Base-by-base conservation (phyloP, 1,139 yeast species). In the Hemisphaericaspora lyxosophila region DNA sequence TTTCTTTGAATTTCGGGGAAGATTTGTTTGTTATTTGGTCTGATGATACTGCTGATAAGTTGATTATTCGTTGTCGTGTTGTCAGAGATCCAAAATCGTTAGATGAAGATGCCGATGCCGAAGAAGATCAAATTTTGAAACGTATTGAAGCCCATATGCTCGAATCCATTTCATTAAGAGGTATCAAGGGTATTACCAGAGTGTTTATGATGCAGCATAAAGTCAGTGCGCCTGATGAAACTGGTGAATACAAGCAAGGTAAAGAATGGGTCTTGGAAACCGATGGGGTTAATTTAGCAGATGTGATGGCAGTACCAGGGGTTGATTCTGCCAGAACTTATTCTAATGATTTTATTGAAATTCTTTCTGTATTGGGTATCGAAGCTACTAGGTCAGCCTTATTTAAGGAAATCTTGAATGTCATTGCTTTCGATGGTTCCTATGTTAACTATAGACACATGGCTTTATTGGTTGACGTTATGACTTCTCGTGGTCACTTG, bases 221-320 rank as follows among this genome's bases (percentile, higher is more conserved):
- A 62, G 78, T 81, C 44, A 84, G 81, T 51, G 64, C 76, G 34
- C 88, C 92, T 33, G 95, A 86, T 60, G 82, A 73, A 40, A 75
- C 84, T 36, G 98, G 98, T 54, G 97, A 88, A 48, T 92, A 72
- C 57, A 78, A 79, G 47, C 92, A 87, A 66, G 85, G 85, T 46
- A 90, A 88, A 60, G 97, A 92, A 62, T 92, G 97, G 97, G 97
- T 89, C 26, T 75, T 94, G 63, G 99, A 94, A 76, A 90, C 98
- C 2, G 98, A 94, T 69, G 99, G 99, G 73, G 92, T 88, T 41
- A 94, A 92, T 57, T 75, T 94, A 54, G 85, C 97, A 2, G 97
- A 90, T 56, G 98, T 92, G 38, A 87, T 94, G 85, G 77, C 92
- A 31, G 92, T 89, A 43, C 90, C 89, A 18, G 98, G 98, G 56